Evolutionary conservation across 2,329 filamentous ascomycete genomes (phyloP), one percentile per base, ranked within the genome.

Genomic region (Colletotrichum tofieldiae): DNA sequence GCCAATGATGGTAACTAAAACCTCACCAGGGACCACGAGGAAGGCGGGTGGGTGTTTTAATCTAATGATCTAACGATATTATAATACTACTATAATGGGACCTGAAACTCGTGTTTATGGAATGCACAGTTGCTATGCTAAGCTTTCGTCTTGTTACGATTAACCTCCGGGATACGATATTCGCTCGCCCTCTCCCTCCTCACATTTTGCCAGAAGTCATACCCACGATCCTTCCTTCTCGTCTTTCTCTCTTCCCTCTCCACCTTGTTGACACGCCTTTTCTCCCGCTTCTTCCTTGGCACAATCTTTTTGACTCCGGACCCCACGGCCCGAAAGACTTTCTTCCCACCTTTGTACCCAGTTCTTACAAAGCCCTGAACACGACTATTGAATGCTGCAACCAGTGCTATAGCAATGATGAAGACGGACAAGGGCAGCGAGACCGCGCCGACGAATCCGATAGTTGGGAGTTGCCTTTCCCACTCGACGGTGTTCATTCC

Each of bases 401-500:
- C 75, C 2, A 92, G 84, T 0, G 89, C 86, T 0, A 83, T 75
- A 1, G 82, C 75, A 51, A 91, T 87, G 11, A 91, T 76, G 1
- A 83, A 52, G n/a, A 79, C 81, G 49, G 85, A 91, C 8, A 81
- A 80, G 51, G 84, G 90, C 55, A 86, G 80, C 4, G 87, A 82
- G 60, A 90, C 84, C 45, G 79, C 75, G 2, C 87, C 87, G 29
- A 90, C 87, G 4, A 82, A 80, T 18, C 73, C 75, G 9, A 89
- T 79, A 3, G 81, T 79, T 1, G 85, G 79, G 14, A 87, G 83
- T 29, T 86, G 81, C 2, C 84, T 86, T 39, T 86, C 87, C 90
- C 90, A 91, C 78, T 92, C 89, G 5, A 79, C 81, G 3, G 89
- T 89, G 75, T 92, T 92, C 86, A 92, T 92, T 65, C 90, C 90